Evolutionary conservation across 1,139 yeast species (phyloP).

Genomic region (Magnusiomyces starmeri): DNA sequence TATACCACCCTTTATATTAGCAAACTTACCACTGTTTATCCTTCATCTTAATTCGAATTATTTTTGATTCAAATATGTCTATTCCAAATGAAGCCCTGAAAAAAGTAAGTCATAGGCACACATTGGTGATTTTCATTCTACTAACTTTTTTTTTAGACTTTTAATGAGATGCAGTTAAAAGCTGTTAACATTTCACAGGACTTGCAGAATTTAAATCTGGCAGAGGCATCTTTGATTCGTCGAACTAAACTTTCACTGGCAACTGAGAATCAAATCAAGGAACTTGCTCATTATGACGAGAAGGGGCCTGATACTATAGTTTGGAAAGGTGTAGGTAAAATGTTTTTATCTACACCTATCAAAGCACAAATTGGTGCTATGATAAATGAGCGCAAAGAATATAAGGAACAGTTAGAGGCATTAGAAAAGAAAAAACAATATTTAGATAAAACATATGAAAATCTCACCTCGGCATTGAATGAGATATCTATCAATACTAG

Average conservation of each 20-base stretch:
- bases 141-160: conserved; percentile 22
- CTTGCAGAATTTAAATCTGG: conserved; percentile 54
- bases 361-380: conserved; percentile 45
- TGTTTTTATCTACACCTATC: conserved; percentile 38
- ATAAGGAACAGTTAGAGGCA: conserved; percentile 52
- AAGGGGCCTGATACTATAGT: conserved; percentile 40
- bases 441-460: conserved; percentile 69
- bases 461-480: conserved; percentile 58
- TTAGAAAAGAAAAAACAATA: conserved; percentile 64
- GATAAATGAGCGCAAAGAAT: conserved; percentile 44
- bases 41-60: too few species aligned
- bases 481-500: conserved; percentile 30
- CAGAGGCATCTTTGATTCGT: conserved; percentile 49
- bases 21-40: not conserved
- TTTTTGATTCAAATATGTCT: conserved; percentile 33
- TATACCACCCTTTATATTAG: not conserved
- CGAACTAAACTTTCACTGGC: conserved; percentile 51
- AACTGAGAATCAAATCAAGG: conserved; percentile 49
- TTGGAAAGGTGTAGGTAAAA: conserved; percentile 84
- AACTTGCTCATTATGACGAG: conserved; percentile 33
- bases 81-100: conserved; percentile 49
- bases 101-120: conserved; percentile 24
- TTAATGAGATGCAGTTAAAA: conserved; percentile 58
- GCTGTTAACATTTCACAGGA: conserved; percentile 43
- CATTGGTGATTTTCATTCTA: conserved; percentile 17